Conservation (phyloP, 345 rosid species). For the Citrus inodora region DNA sequence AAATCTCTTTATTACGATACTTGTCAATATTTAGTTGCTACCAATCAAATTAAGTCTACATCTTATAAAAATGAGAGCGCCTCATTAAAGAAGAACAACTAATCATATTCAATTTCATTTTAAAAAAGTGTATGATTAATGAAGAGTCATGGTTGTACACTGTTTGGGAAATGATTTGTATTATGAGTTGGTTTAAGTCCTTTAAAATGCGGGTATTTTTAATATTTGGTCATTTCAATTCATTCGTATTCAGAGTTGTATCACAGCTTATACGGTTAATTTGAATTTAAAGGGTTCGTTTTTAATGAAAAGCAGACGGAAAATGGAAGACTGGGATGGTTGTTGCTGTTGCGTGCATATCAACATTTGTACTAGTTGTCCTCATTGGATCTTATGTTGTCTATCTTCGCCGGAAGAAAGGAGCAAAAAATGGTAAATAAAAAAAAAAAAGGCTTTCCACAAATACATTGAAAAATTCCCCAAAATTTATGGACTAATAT, state of each 20-base stretch:
- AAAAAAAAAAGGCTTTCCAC: no score
- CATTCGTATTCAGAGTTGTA: neutral
- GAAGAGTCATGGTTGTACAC: no score
- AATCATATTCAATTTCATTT: no score
- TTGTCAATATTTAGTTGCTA: no score
- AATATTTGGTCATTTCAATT: neutral
- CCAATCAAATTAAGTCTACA: no score
- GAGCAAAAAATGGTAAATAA: slow-evolving; percentile 20
- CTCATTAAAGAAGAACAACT: no score
- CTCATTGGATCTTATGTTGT: slow-evolving; percentile 15
- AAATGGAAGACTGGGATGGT: slow-evolving; percentile 22
- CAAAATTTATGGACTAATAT: neutral
- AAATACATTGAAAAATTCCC: neutral
- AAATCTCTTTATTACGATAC: no score
- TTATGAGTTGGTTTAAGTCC: no score
- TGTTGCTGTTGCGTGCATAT: slow-evolving; percentile 3
- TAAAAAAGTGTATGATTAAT: no score
- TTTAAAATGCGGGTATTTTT: no score
- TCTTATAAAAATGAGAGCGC: no score
- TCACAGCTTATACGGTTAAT: neutral
- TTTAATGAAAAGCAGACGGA: slow-evolving; percentile 20
- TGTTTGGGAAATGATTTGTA: no score
- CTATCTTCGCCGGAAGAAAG: slow-evolving; percentile 7
- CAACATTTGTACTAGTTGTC: slow-evolving; percentile 1
- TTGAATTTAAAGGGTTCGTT: neutral